Conservation (phyloP, 495 filamentous ascomycete genomes). For the Lophium mytilinum region DNA sequence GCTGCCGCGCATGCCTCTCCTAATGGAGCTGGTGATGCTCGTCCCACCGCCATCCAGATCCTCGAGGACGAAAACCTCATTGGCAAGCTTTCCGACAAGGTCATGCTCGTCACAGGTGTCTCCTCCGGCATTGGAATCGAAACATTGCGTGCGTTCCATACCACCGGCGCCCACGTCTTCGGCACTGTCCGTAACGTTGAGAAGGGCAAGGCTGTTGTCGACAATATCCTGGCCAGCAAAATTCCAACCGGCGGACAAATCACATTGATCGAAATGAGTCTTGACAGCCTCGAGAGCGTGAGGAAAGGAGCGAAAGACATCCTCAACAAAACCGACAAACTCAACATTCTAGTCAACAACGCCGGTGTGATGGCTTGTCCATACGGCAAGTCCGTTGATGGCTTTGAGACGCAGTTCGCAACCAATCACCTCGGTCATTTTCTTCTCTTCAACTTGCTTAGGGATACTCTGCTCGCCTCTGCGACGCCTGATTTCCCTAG, state of each 20-base stretch:
- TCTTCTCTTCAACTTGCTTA: constrained; percentile 25
- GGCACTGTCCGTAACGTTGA: constrained; percentile 35
- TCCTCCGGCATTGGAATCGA: constrained; percentile 48
- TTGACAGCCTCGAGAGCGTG: constrained; percentile 36
- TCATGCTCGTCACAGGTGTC: constrained; percentile 62
- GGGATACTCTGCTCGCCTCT: constrained; percentile 12
- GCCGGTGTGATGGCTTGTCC: constrained; percentile 17
- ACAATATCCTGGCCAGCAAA: constrained; percentile 21
- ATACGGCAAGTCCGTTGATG: constrained; percentile 16
- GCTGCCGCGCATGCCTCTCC: constrained; percentile 13
- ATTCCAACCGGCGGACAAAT: constrained; percentile 20
- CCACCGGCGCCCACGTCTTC: constrained; percentile 42
- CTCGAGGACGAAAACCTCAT: constrained; percentile 36
- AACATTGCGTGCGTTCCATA: constrained; percentile 39
- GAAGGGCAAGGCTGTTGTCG: constrained; percentile 26
- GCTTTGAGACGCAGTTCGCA: constrained; percentile 23
- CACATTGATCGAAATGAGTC: constrained; percentile 35
- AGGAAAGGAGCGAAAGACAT: constrained; percentile 35
- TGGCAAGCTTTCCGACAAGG: constrained; percentile 42
- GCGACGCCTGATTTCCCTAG: constrained; percentile 16
- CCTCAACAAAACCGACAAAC: constrained; percentile 24
- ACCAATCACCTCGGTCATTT: constrained; percentile 27
- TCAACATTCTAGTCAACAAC: constrained; percentile 10
- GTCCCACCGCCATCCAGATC: constrained; percentile 40
- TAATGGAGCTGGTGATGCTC: constrained; percentile 40